These are phyloP conservation scores for Globisporangium nodosum DNA, from an alignment of 352 stramenopile genomes.

Conservation along the genomic window DNA sequence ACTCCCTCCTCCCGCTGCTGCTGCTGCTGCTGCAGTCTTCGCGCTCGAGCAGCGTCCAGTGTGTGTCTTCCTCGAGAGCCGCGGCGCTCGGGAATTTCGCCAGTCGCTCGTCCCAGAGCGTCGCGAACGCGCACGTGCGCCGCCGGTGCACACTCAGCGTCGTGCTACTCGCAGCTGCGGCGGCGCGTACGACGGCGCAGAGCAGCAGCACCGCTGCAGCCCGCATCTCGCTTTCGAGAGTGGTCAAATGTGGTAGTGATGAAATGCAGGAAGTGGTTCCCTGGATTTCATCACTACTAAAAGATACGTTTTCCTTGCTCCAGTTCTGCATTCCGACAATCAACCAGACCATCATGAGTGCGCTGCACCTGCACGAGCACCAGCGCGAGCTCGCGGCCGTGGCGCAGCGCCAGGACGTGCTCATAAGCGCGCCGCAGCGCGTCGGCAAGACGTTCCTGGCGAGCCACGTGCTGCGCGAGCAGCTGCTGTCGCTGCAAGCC, in stretches of 20 bases:
- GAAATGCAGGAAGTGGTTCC: not conserved
- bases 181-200: not conserved
- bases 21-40: slow-evolving; percentile 10
- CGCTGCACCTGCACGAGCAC: slow-evolving; percentile 36
- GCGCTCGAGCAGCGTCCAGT: slow-evolving; percentile 17
- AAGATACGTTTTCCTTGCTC: not conserved
- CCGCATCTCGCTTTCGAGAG: too few relatives aligned
- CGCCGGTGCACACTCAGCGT: slow-evolving; percentile 23
- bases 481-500: slow-evolving; percentile 5
- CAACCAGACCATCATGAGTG: slow-evolving; percentile 9
- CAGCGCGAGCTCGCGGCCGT: slow-evolving; percentile 70
- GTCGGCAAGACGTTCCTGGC: slow-evolving; percentile 74
- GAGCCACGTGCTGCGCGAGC: slow-evolving; percentile 44
- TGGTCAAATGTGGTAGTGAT: not conserved
- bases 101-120: slow-evolving; percentile 26
- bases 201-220: not conserved
- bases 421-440: slow-evolving; percentile 46
- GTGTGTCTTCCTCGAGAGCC: slow-evolving; percentile 15
- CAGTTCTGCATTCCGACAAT: not conserved
- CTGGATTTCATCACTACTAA: not conserved
- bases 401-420: slow-evolving; percentile 46
- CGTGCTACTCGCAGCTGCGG: not conserved
- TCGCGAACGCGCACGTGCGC: slow-evolving; percentile 22
- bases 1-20: not conserved
- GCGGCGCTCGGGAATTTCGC: slow-evolving; percentile 7